A percentile compares a stretch with the other conserved stretches of the same genome.
Evolutionary conservation across 257 asterid genomes (phyloP).

Genomic region (Galeopsis tetrahit): DNA sequence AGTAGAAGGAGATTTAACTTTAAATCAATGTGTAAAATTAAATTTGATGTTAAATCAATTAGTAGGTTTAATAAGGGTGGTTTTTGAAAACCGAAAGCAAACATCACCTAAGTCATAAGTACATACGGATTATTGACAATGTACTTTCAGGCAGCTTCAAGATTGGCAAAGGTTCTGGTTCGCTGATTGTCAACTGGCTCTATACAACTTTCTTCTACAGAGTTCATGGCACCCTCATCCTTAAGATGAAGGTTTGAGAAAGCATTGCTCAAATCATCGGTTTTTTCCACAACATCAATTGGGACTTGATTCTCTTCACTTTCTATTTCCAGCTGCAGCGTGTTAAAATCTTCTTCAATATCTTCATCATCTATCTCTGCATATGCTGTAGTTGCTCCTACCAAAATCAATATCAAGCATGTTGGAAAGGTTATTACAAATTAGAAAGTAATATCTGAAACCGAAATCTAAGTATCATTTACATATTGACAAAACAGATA

Average conservation of each 20-base stretch:
- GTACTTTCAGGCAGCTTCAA: conserved; percentile 53
- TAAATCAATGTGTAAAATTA: too few relatives aligned
- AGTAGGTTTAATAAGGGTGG: too few relatives aligned
- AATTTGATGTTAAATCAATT: too few relatives aligned
- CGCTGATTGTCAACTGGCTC: conserved; percentile 30
- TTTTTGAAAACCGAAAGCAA: too few relatives aligned
- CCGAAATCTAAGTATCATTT: background rate
- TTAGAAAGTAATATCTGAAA: background rate
- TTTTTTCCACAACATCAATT: conserved; percentile 35
- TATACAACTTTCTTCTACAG: conserved; percentile 28
- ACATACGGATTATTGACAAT: background rate
- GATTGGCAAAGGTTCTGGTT: conserved; percentile 16
- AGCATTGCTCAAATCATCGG: conserved; percentile 55
- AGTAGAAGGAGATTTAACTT: too few relatives aligned
- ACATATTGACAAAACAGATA: background rate
- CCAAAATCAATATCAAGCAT: conserved; percentile 29
- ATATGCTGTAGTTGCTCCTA: conserved; percentile 48
- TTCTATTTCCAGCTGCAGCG: conserved; percentile 57
- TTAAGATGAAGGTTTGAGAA: conserved; percentile 55
- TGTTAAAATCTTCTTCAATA: conserved; percentile 66
- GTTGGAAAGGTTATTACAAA: conserved; percentile 18
- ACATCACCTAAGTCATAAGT: too few relatives aligned
- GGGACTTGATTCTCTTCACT: conserved; percentile 37
- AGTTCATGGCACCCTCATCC: conserved; percentile 32
- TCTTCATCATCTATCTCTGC: conserved; percentile 64